phyloP scores from a whole-genome alignment of 1,284 basidiomycete genomes.

The Leccinum griseonigrum region DNA sequence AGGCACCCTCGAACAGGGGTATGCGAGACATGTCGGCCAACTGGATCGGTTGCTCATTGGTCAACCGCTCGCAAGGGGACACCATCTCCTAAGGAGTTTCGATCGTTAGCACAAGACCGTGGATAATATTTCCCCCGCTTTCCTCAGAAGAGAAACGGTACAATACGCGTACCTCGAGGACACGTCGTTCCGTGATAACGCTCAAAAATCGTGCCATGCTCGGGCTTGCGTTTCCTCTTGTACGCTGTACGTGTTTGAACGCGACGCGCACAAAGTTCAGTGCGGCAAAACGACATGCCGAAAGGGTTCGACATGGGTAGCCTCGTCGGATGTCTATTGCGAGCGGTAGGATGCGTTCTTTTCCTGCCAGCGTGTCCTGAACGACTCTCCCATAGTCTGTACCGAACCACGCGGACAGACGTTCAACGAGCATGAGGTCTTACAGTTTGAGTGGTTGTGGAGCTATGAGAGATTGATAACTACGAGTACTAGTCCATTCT shows the following conservation, averaged over 20 bases:
- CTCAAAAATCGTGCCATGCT: conserved; percentile 31
- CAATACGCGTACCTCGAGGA: conserved; percentile 20
- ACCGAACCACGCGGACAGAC: conserved; percentile 12
- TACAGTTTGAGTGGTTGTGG: not conserved
- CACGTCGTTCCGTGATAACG: conserved; percentile 10
- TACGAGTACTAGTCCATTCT: no score
- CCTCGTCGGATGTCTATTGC: not conserved
- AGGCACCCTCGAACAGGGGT: conserved; percentile 20
- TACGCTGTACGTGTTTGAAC: conserved; percentile 38
- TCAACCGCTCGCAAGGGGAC: conserved; percentile 19
- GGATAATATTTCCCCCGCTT: not conserved
- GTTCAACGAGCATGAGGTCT: conserved; percentile 19
- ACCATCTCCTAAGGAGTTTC: conserved; percentile 16
- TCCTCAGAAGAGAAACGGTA: not conserved
- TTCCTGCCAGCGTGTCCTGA: conserved; percentile 25
- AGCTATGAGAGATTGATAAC: no score
- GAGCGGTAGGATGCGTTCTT: conserved; percentile 24
- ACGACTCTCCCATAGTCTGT: conserved; percentile 6
- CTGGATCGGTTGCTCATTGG: conserved; percentile 4
- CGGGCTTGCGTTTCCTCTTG: conserved; percentile 21
- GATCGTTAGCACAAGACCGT: conserved; percentile 3
- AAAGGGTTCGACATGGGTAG: conserved; percentile 12
- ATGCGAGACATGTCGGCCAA: conserved; percentile 22
- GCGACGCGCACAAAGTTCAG: conserved; percentile 31
- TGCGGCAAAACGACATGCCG: conserved; percentile 22